Evolutionary conservation across 495 filamentous ascomycete genomes (phyloP).

Genomic region (Xylaria longipes): DNA sequence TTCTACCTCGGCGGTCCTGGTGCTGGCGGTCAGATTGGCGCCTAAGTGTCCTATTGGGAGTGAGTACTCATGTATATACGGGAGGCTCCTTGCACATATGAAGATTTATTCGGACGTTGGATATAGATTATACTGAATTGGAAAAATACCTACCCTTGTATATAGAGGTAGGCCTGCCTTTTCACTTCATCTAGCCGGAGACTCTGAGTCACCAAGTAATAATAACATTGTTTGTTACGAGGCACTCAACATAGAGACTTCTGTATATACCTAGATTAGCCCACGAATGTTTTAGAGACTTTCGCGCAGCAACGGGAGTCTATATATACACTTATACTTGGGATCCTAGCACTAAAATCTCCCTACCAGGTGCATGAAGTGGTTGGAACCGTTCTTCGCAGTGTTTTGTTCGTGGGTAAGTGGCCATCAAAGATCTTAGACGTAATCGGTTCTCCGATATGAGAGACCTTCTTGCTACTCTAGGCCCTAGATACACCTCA

Average conservation of each 20-base stretch:
- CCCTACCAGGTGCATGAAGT: no score
- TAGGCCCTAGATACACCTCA: not conserved
- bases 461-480: not conserved
- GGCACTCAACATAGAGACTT: no score
- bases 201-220: not conserved
- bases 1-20: slow-evolving; percentile 38
- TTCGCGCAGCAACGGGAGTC: no score
- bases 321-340: no score
- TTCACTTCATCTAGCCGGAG: not conserved
- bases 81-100: slow-evolving; percentile 5
- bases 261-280: no score
- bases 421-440: not conserved
- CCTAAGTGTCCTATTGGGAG: slow-evolving; percentile 7
- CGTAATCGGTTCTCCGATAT: not conserved
- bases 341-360: no score
- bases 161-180: not conserved
- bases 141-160: not conserved
- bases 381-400: no score
- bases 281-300: no score
- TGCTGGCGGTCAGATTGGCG: slow-evolving; percentile 34
- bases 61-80: slow-evolving; percentile 2
- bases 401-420: no score
- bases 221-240: not conserved
- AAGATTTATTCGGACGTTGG: not conserved
- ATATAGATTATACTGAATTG: slow-evolving; percentile 6